Percentiles rank a stretch among this genome's conserved stretches.
Evolutionary conservation across 2,329 filamentous ascomycete genomes (phyloP).

Genomic region (Xylaria sp.): DNA sequence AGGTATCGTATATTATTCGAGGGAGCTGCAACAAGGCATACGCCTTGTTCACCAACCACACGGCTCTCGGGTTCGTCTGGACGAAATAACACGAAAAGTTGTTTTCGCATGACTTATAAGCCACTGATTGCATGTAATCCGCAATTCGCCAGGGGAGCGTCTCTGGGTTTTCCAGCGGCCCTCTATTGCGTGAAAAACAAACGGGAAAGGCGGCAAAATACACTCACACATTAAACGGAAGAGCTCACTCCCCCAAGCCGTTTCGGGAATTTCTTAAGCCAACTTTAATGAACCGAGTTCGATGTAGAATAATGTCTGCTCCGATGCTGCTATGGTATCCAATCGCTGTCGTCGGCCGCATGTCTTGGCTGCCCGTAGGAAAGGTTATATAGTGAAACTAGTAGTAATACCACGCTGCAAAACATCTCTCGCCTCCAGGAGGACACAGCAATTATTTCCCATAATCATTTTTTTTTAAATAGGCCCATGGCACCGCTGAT

Average conservation of each 20-base stretch:
- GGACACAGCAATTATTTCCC: conserved; percentile 33
- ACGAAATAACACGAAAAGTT: conserved; percentile 26
- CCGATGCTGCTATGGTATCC: conserved; percentile 41
- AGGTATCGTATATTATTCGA: conserved; percentile 18
- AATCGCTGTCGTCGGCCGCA: conserved; percentile 38
- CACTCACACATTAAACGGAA: conserved; percentile 45
- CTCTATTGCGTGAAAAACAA: conserved; percentile 38
- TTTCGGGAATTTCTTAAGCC: conserved; percentile 39
- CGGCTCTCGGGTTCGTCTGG: not conserved
- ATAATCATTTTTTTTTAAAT: not conserved
- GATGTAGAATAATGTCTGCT: conserved; percentile 45
- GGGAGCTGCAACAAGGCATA: conserved; percentile 18
- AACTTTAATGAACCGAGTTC: conserved; percentile 46
- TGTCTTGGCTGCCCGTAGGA: conserved; percentile 39
- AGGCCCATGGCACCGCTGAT: too few species aligned
- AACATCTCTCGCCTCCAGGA: conserved; percentile 39
- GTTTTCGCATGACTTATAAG: conserved; percentile 42
- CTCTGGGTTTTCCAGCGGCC: conserved; percentile 38
- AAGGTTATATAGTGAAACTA: conserved; percentile 42
- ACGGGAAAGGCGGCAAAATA: conserved; percentile 46
- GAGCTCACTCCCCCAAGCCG: conserved; percentile 38
- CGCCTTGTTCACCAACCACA: conserved; percentile 24
- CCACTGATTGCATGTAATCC: conserved; percentile 38
- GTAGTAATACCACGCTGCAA: conserved; percentile 41
- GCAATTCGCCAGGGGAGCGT: conserved; percentile 38